These are phyloP conservation scores for Drosera capensis DNA, from an alignment of 148 eudicot genomes.

Conservation along the genomic window DNA sequence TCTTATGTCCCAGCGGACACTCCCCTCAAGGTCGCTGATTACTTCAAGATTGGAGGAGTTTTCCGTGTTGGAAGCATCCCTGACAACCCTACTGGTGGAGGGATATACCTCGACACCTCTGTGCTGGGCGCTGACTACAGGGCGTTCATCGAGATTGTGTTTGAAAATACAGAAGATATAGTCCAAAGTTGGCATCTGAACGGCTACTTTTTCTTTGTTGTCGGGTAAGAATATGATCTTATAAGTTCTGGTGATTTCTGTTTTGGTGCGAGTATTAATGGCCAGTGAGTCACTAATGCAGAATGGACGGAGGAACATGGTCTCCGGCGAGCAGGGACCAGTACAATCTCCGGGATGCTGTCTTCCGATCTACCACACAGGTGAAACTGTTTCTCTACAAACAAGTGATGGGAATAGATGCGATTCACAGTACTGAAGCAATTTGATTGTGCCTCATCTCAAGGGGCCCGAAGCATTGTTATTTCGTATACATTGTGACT, in stretches of 20 bases:
- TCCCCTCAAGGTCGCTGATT: conserved; percentile 82
- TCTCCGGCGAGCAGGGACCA: conserved; percentile 42
- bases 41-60: conserved; percentile 77
- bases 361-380: conserved; percentile 68
- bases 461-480: too few species aligned
- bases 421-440: too few species aligned
- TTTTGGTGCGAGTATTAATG: not conserved
- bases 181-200: conserved; percentile 75
- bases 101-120: conserved; percentile 57
- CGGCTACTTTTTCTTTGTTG: conserved; percentile 85
- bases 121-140: conserved; percentile 67
- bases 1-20: conserved; percentile 76
- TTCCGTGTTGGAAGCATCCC: conserved; percentile 62
- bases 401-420: too few species aligned
- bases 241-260: not conserved
- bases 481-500: not conserved
- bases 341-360: conserved; percentile 88
- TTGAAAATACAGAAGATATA: conserved; percentile 60
- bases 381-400: too few species aligned
- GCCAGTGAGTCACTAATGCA: conserved; percentile 14
- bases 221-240: conserved; percentile 47
- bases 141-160: conserved; percentile 62
- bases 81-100: conserved; percentile 43
- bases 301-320: conserved; percentile 97
- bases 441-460: too few species aligned